These are phyloP conservation scores for Pythium folliculosum DNA, from an alignment of 352 stramenopile genomes.

Conservation along the genomic window DNA sequence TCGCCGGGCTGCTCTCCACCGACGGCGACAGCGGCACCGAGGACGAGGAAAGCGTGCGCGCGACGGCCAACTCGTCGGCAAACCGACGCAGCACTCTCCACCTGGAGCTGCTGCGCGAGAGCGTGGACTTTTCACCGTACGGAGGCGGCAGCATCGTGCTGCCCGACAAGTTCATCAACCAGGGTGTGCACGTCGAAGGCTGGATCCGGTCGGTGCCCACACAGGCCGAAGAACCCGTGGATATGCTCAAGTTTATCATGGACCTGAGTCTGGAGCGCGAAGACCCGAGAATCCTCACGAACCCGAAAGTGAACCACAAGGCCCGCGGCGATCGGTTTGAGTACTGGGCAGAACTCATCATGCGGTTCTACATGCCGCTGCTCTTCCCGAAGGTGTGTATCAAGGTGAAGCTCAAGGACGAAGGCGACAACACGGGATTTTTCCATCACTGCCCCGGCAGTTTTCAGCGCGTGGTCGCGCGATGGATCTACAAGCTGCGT, in stretches of 20 bases:
- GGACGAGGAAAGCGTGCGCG: conserved; percentile 37
- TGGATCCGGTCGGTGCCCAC: conserved; percentile 82
- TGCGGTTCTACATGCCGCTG: conserved; percentile 90
- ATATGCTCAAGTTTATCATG: conserved; percentile 91
- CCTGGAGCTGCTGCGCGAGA: conserved; percentile 77
- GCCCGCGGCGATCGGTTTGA: conserved; percentile 71
- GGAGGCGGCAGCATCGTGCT: conserved; percentile 79
- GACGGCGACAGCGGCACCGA: conserved; percentile 55
- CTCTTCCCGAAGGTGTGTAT: conserved; percentile 87
- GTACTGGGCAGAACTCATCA: conserved; percentile 87
- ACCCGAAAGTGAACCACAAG: conserved; percentile 52
- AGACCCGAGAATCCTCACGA: conserved; percentile 41
- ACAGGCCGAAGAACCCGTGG: conserved; percentile 82
- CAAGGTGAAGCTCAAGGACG: conserved; percentile 85
- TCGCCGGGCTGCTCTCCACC: conserved; percentile 33
- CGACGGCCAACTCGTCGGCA: conserved; percentile 41
- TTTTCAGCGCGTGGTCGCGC: conserved; percentile 84
- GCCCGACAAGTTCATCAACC: conserved; percentile 81
- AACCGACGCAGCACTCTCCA: conserved; percentile 65
- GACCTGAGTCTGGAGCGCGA: conserved; percentile 84
- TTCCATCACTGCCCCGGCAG: conserved; percentile 88
- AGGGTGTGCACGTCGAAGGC: conserved; percentile 82
- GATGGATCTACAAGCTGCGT: conserved; percentile 86
- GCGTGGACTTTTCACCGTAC: conserved; percentile 86
- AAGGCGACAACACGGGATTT: conserved; percentile 76